Percentiles rank a stretch among this genome's conserved stretches.
phyloP scores from a whole-genome alignment of 495 filamentous ascomycete species.

The Trichocladium antarcticum region DNA sequence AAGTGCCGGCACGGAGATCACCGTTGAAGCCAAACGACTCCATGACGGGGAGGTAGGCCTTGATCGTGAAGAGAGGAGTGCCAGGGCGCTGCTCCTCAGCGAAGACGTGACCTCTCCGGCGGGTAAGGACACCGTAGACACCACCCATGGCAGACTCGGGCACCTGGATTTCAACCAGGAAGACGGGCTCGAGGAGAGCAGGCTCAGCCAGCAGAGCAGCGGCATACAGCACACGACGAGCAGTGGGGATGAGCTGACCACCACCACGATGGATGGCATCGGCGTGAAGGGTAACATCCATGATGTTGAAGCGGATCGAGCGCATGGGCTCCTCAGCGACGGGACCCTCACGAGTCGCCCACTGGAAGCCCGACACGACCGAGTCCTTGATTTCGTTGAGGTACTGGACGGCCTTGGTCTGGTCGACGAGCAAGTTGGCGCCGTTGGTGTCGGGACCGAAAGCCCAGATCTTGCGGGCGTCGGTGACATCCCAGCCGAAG shows the following conservation, averaged over 20 bases:
- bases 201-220: conserved; percentile 84
- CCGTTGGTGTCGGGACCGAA: conserved; percentile 97
- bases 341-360: conserved; percentile 96
- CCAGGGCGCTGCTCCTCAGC: conserved; percentile 93
- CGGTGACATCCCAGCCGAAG: conserved; percentile 98
- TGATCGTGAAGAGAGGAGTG: conserved; percentile 98
- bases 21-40: conserved; percentile 99
- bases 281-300: conserved; percentile 98
- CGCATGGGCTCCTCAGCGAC: conserved; percentile 98
- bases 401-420: conserved; percentile 99
- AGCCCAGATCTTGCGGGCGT: conserved; percentile 99
- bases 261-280: conserved; percentile 99
- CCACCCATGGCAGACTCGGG: conserved; percentile 98
- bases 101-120: conserved; percentile 98
- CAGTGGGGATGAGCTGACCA: conserved; percentile 96
- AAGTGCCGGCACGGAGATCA: conserved; percentile 86
- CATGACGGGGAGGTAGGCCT: conserved; percentile 98
- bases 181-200: conserved; percentile 89
- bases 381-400: conserved; percentile 99
- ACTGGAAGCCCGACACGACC: conserved; percentile 99
- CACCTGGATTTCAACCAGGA: conserved; percentile 97
- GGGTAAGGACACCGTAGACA: conserved; percentile 99
- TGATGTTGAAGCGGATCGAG: conserved; percentile 92
- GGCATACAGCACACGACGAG: conserved; percentile 95
- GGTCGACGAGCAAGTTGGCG: conserved; percentile 97